A percentile compares a stretch with the other conserved stretches of the same genome.
phyloP scores from a whole-genome alignment of 2,329 filamentous ascomycete species.

The Cladosporium velox region DNA sequence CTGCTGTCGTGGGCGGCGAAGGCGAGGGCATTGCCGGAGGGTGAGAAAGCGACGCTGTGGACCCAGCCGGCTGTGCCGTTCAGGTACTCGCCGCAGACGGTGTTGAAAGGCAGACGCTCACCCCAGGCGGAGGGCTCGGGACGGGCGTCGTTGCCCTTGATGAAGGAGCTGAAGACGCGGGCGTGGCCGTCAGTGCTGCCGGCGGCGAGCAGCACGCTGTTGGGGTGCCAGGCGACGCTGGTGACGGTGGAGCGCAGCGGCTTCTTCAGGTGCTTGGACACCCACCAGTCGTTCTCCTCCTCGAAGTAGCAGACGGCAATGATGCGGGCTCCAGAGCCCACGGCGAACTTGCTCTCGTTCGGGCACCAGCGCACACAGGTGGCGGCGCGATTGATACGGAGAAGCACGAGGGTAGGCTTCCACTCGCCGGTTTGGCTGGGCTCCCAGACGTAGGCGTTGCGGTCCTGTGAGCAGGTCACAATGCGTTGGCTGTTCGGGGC shows the following conservation, averaged over 20 bases:
- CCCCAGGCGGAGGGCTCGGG: slow-evolving; percentile 91
- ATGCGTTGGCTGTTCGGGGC: slow-evolving; percentile 88
- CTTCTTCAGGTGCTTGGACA: slow-evolving; percentile 99
- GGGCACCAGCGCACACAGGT: slow-evolving; percentile 98
- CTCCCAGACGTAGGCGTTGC: slow-evolving; percentile 98
- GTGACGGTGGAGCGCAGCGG: slow-evolving; percentile 97
- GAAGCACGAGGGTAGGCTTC: slow-evolving; percentile 94
- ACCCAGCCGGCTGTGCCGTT: slow-evolving; percentile 98
- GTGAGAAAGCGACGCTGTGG: slow-evolving; percentile 89
- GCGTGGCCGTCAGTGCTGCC: slow-evolving; percentile 98
- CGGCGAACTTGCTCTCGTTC: slow-evolving; percentile 94
- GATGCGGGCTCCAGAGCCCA: slow-evolving; percentile 90
- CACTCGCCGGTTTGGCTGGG: slow-evolving; percentile 82
- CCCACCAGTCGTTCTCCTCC: slow-evolving; percentile 99
- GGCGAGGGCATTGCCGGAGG: slow-evolving; percentile 86
- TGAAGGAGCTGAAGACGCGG: slow-evolving; percentile 89
- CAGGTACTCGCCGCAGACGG: slow-evolving; percentile 92
- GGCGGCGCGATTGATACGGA: slow-evolving; percentile 94
- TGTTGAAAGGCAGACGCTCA: slow-evolving; percentile 95
- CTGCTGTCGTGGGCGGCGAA: slow-evolving; percentile 96
- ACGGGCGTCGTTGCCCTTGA: slow-evolving; percentile 88
- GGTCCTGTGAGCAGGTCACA: slow-evolving; percentile 96
- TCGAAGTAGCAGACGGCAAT: slow-evolving; percentile 99
- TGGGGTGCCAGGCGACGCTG: slow-evolving; percentile 93
- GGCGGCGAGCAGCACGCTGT: slow-evolving; percentile 90